Evolutionary conservation across 1,284 basidiomycete genomes (phyloP).

Genomic region (Heliocybe sulcata): DNA sequence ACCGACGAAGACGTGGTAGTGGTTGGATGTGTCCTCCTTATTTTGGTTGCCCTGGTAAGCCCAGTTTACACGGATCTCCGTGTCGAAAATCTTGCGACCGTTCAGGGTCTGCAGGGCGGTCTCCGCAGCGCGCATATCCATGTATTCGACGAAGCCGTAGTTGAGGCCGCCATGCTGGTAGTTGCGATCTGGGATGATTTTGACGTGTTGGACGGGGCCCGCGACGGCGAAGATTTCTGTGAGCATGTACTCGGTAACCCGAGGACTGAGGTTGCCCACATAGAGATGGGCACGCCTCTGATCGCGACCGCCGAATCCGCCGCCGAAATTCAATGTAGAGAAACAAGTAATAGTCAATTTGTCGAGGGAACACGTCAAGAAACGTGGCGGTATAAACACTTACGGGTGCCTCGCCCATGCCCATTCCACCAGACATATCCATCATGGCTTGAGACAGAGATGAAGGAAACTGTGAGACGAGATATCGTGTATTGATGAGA

Average conservation of each 20-base stretch:
- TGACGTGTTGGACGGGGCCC: constrained; percentile 92
- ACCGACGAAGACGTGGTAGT: constrained; percentile 97
- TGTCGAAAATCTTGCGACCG: constrained; percentile 96
- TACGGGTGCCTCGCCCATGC: not conserved
- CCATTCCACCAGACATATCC: constrained; percentile 1
- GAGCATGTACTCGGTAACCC: constrained; percentile 92
- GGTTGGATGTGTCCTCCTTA: constrained; percentile 93
- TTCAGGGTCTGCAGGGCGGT: constrained; percentile 95
- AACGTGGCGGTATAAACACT: not conserved
- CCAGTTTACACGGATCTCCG: constrained; percentile 97
- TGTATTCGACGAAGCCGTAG: constrained; percentile 98
- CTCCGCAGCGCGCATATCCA: constrained; percentile 96
- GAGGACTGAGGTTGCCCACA: constrained; percentile 92
- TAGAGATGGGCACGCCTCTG: constrained; percentile 91
- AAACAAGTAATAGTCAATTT: not conserved
- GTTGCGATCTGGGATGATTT: constrained; percentile 98
- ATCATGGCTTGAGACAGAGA: constrained; percentile 2
- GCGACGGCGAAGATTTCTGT: constrained; percentile 95
- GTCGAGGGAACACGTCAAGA: not conserved
- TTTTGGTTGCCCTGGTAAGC: constrained; percentile 95
- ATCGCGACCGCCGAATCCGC: not conserved
- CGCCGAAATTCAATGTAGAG: not conserved
- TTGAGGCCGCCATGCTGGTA: constrained; percentile 97
- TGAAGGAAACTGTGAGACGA: not conserved
- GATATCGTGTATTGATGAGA: not conserved